Conservation (phyloP, 495 filamentous ascomycete genomes). For the Tuber calosporum region DNA sequence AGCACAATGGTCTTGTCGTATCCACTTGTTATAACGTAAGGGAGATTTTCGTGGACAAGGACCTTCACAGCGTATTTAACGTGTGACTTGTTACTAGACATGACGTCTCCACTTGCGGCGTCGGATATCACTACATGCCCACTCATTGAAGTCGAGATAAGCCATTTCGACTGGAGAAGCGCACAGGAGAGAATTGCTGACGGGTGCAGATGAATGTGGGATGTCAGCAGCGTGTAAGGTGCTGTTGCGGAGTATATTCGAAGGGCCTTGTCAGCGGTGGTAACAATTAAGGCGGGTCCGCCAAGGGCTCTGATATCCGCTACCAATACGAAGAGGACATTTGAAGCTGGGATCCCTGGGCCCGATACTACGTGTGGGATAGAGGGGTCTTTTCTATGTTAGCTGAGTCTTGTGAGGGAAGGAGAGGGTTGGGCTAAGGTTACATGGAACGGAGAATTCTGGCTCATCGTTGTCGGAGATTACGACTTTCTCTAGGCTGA, state of each 20-base stretch:
- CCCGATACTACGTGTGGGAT: slow-evolving; percentile 20
- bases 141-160: slow-evolving; percentile 58
- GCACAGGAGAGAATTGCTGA: slow-evolving; percentile 39
- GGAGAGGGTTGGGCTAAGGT: slow-evolving; percentile 5
- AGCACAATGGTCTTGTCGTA: slow-evolving; percentile 58
- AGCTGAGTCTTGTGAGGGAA: slow-evolving; percentile 1
- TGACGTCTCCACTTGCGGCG: slow-evolving; percentile 41
- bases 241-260: slow-evolving; percentile 30
- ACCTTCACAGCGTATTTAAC: slow-evolving; percentile 58
- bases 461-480: slow-evolving; percentile 42
- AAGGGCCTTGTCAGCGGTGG: slow-evolving; percentile 48
- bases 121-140: slow-evolving; percentile 51
- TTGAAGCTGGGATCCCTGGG: slow-evolving; percentile 21
- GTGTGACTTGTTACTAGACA: slow-evolving; percentile 54
- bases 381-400: slow-evolving; percentile 25
- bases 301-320: slow-evolving; percentile 41
- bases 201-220: slow-evolving; percentile 26
- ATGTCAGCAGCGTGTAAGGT: slow-evolving; percentile 24
- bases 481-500: slow-evolving; percentile 53
- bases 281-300: slow-evolving; percentile 45
- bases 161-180: slow-evolving; percentile 37
- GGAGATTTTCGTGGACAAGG: slow-evolving; percentile 34
- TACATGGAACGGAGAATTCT: slow-evolving; percentile 51
- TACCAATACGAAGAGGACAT: slow-evolving; percentile 36
- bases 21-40: slow-evolving; percentile 57